A percentile compares a stretch with the other conserved stretches of the same genome.
These are phyloP conservation scores for Scleroderma citrinum DNA, from an alignment of 768 basidiomycete genomes.

Conservation along the genomic window DNA sequence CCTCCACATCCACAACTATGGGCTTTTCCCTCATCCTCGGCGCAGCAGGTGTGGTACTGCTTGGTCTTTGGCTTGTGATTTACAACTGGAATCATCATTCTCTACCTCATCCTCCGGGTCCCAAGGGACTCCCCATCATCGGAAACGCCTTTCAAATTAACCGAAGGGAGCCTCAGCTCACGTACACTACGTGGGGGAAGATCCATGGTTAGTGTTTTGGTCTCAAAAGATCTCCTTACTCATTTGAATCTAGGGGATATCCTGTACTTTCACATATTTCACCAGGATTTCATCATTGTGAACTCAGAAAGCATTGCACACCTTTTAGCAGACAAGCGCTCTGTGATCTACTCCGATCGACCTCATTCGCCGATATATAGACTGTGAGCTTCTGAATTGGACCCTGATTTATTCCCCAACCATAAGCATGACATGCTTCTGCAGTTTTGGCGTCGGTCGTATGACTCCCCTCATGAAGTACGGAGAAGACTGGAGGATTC, in stretches of 20 bases:
- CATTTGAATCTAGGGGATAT: not conserved
- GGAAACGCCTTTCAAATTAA: conserved; percentile 12
- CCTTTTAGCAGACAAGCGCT: conserved; percentile 2
- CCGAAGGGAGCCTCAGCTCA: not conserved
- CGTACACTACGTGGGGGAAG: not conserved
- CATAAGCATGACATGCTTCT: not conserved
- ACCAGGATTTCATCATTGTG: conserved; percentile 3
- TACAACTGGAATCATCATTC: too few species aligned
- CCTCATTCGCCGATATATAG: not conserved
- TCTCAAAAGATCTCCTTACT: too few species aligned
- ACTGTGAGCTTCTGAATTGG: not conserved
- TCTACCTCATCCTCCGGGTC: conserved; percentile 12
- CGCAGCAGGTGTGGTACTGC: too few species aligned
- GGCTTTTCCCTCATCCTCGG: too few species aligned
- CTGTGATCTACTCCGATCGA: conserved; percentile 3
- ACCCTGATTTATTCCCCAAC: not conserved
- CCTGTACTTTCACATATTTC: not conserved
- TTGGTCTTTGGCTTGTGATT: too few species aligned
- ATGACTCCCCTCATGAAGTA: conserved; percentile 8
- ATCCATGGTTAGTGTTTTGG: not conserved
- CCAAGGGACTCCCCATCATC: conserved; percentile 11
- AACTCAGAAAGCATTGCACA: conserved; percentile 4
- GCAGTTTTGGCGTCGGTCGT: conserved; percentile 8
- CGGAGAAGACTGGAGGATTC: conserved; percentile 10
- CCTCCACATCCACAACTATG: too few species aligned